Conservation (phyloP, 805 yeast species). For the Pichia nakasei region DNA sequence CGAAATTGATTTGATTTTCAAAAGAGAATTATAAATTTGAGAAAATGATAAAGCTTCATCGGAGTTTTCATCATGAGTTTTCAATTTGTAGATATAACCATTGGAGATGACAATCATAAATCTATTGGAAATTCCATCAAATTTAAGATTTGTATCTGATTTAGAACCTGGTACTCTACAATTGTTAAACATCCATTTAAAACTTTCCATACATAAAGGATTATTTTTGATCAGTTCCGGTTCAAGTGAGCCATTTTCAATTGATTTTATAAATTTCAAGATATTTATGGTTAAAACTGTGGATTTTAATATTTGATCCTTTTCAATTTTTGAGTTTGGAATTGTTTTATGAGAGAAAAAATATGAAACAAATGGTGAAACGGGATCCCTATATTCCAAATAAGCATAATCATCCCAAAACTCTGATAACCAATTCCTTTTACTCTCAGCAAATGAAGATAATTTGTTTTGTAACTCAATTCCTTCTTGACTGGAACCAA, state of each 20-base stretch:
- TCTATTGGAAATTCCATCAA: constrained; percentile 40
- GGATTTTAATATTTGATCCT: constrained; percentile 63
- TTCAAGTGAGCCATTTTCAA: constrained; percentile 65
- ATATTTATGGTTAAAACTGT: constrained; percentile 64
- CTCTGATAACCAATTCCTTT: constrained; percentile 80
- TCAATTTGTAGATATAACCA: constrained; percentile 73
- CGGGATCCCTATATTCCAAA: constrained; percentile 83
- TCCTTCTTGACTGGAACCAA: constrained; percentile 46
- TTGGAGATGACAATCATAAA: constrained; percentile 66
- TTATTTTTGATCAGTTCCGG: constrained; percentile 67
- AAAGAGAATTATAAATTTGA: constrained; percentile 50
- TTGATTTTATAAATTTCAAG: constrained; percentile 53
- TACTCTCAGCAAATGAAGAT: constrained; percentile 40
- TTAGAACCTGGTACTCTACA: constrained; percentile 65
- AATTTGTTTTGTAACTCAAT: constrained; percentile 68
- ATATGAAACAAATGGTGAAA: constrained; percentile 90
- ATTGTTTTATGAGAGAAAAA: constrained; percentile 78
- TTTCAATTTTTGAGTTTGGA: constrained; percentile 39
- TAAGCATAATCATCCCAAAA: constrained; percentile 96
- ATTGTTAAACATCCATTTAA: constrained; percentile 84
- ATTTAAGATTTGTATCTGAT: constrained; percentile 52
- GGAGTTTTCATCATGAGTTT: constrained; percentile 38
- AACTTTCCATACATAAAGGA: constrained; percentile 94
- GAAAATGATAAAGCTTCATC: constrained; percentile 38
- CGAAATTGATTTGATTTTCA: constrained; percentile 38